Evolutionary conservation across 148 eudicot species (phyloP), one percentile per base, ranked within the genome.

Genomic region (Arctostaphylos glauca): DNA sequence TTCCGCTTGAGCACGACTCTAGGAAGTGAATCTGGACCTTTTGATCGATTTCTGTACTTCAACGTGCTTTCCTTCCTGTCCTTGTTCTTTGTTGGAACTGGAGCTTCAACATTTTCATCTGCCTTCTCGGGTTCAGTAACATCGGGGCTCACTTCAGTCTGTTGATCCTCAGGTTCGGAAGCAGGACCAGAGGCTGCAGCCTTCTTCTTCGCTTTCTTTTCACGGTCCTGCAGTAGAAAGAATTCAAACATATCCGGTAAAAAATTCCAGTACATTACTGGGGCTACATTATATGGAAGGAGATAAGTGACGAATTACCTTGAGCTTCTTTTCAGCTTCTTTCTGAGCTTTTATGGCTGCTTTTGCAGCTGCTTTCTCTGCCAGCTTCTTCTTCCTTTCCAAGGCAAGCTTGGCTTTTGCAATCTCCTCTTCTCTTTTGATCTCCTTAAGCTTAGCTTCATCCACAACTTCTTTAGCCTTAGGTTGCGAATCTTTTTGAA

Each of bases 291-390:
- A 52, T 56, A 14, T 18, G 53, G 52, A 71, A 15, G 13, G 56
- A 13, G 50, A 21, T n/a, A 23, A 54, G 50, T 25, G 7, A 86
- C 19, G 16, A 87, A 48, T 74, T 90, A 72, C 99, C 97, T 93
- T 96, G 47, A 85, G 92, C 90, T 96, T 96, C 92, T 94, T 94
- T 78, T 94, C 98, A 81, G 99, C 98, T 85, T 96, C 97, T 87
- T 94, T 96, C 83, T 94, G 95, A 76, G 98, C 94, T 83, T 90
- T 92, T 9, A 88, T 83, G 83, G 91, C 94, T 5, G 98, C 98
- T 90, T 94, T 96, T 8, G 93, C 92, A 9, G 95, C 95, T 7
- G 94, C 91, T 92, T 93, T 96, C 87, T 93, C 99, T 4, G 93
- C 92, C 87, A 87, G 81, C 86, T 92, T 94, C 88, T 89, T 94